Evolutionary conservation across 495 filamentous ascomycete species (phyloP).

Genomic region (Xylaria sp.): DNA sequence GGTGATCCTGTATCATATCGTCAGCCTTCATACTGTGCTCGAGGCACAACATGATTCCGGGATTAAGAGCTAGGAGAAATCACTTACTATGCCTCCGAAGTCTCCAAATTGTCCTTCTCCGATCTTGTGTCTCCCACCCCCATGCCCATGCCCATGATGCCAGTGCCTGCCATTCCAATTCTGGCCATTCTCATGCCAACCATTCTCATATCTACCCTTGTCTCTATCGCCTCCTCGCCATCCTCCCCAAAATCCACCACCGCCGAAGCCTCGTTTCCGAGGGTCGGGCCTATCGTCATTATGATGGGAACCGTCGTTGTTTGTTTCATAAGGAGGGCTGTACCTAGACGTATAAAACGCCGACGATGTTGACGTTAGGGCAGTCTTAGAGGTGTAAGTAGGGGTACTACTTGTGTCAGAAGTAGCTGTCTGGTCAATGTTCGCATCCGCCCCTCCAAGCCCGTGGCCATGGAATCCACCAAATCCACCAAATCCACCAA

Average conservation of each 20-base stretch:
- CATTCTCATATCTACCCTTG: not conserved
- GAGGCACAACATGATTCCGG: not conserved
- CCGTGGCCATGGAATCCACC: not conserved
- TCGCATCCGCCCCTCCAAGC: not conserved
- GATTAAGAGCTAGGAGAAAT: not conserved
- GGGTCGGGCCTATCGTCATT: not conserved
- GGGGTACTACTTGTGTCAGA: not conserved
- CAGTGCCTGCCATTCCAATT: not conserved
- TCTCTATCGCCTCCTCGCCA: not conserved
- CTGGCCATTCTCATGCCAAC: not conserved
- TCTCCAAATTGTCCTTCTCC: constrained; percentile 6
- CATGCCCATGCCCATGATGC: not conserved
- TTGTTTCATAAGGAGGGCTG: not conserved
- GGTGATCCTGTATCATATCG: not conserved
- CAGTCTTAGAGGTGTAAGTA: not conserved
- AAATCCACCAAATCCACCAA: not conserved
- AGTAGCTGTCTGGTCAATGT: not conserved
- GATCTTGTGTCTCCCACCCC: not conserved
- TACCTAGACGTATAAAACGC: not conserved
- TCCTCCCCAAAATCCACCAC: constrained; percentile 8
- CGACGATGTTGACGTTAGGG: not conserved
- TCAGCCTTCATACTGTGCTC: not conserved
- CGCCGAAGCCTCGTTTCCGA: constrained; percentile 7
- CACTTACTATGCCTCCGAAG: constrained; percentile 7
- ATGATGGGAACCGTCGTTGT: not conserved